These are phyloP conservation scores for Ogataea sp. DNA, from an alignment of 805 yeast genomes.

Conservation along the genomic window DNA sequence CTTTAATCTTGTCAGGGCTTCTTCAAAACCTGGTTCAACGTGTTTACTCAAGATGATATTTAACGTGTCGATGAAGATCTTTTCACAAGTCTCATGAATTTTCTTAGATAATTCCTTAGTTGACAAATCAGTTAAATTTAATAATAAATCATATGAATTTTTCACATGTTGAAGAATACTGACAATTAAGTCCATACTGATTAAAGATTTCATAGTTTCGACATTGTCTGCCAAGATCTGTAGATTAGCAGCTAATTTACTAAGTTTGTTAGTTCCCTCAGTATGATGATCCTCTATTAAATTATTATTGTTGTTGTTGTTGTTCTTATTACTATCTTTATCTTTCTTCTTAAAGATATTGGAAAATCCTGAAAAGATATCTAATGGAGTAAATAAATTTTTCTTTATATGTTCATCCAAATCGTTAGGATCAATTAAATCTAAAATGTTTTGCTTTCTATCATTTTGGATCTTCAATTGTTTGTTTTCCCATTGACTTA, in stretches of 20 bases:
- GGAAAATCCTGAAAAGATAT: constrained; percentile 54
- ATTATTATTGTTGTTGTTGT: no score
- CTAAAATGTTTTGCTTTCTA: constrained; percentile 30
- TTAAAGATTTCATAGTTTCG: constrained; percentile 64
- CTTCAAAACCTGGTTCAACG: constrained; percentile 75
- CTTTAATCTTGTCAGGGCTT: constrained; percentile 63
- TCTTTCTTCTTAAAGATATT: constrained; percentile 38
- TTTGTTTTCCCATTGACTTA: constrained; percentile 32
- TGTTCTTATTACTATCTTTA: no score
- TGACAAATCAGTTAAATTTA: constrained; percentile 31
- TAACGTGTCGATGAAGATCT: constrained; percentile 62
- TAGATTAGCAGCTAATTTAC: constrained; percentile 73
- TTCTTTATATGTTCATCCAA: constrained; percentile 25
- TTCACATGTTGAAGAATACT: constrained; percentile 64
- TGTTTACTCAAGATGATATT: constrained; percentile 63
- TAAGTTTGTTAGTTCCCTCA: constrained; percentile 31
- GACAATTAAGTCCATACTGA: constrained; percentile 75
- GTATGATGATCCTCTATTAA: constrained; percentile 13
- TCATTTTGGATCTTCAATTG: constrained; percentile 28
- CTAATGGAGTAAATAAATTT: constrained; percentile 28
- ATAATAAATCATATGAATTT: constrained; percentile 50
- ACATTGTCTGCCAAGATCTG: constrained; percentile 71
- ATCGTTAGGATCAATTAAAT: constrained; percentile 19
- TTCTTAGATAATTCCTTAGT: constrained; percentile 21
- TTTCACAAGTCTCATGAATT: constrained; percentile 34